Evolutionary conservation across 805 yeast species (phyloP), one percentile per base, ranked within the genome.

Genomic region (Maudiozyma barnettii): DNA sequence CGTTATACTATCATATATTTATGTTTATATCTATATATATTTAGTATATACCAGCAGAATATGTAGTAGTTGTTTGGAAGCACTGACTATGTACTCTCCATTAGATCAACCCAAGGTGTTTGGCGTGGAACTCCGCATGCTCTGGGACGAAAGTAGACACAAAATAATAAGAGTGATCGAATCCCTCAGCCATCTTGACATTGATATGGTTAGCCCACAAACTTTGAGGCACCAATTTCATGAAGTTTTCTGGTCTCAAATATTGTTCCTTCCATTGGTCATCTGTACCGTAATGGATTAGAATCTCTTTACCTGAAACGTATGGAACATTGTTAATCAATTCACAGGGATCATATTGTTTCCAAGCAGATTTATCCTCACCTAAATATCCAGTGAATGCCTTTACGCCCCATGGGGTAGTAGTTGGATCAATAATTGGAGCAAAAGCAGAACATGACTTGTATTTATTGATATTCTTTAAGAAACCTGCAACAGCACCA

Each of bases 131-230:
- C 50, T 76, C 78, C 35, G 95, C 86, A 64, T 93, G 98, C 33
- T 80, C 85, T 47, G 77, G 82, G 12, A 83, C 83, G 65, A 89
- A 90, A 0, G 86, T 67, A 45, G 90, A 75, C 48, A 91, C 75
- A 64, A 89, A 91, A 66, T 77, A 93, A 71, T 90, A 91, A 43
- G 90, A 82, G 63, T 91, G 99, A 60, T 93, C 97, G 60, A 80
- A 91, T 4, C 90, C 96, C 1, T 84, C 89, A 18, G 77, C 95
- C 33, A 78, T 57, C 26, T 78, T 68, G 43, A 84, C 64, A 29
- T 76, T 70, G 49, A 91, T 73, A 47, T 77, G 72, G 4, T 79
- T 84, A 49, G 75, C 76, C 65, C 82, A 82, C 6, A 67, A 64
- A 0, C 84, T 69, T 29, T 74, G 76, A 54, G 78, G 71, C 5